Percentiles rank a stretch among this genome's conserved stretches.
Evolutionary conservation across 2,329 filamentous ascomycete genomes (phyloP).

Genomic region (Ophiostoma pallidulum): DNA sequence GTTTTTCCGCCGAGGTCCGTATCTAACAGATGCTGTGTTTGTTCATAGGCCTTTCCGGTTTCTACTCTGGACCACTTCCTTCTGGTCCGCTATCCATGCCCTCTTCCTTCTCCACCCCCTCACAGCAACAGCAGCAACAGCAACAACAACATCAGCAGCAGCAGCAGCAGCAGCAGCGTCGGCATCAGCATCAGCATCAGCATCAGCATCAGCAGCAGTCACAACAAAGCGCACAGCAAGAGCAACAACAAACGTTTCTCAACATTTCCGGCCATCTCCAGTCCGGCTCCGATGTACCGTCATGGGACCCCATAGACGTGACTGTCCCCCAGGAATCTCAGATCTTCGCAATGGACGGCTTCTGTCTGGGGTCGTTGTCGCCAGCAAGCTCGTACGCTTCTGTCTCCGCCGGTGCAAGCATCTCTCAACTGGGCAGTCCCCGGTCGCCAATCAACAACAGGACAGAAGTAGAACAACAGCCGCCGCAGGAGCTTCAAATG

Average conservation of each 20-base stretch:
- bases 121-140: not conserved
- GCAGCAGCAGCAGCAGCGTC: slow-evolving; percentile 2
- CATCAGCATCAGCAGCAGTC: not conserved
- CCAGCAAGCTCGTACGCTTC: slow-evolving; percentile 18
- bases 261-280: slow-evolving; percentile 31
- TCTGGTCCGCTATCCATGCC: no score
- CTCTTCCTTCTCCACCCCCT: no score
- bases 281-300: slow-evolving; percentile 27
- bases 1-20: no score
- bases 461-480: slow-evolving; percentile 17
- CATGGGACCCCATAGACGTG: slow-evolving; percentile 34
- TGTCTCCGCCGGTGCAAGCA: slow-evolving; percentile 14
- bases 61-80: no score
- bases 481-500: slow-evolving; percentile 1
- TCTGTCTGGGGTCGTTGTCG: slow-evolving; percentile 25
- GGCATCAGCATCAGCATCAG: no score
- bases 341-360: slow-evolving; percentile 30
- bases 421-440: slow-evolving; percentile 22
- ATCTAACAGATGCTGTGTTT: no score
- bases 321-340: slow-evolving; percentile 25
- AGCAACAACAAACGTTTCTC: slow-evolving; percentile 22
- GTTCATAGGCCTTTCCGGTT: no score
- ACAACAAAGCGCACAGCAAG: slow-evolving; percentile 19
- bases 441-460: slow-evolving; percentile 22
- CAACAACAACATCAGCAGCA: not conserved